These are phyloP conservation scores for Ettlia oleoabundans DNA, from an alignment of 139 green algal genomes.

Conservation along the genomic window DNA sequence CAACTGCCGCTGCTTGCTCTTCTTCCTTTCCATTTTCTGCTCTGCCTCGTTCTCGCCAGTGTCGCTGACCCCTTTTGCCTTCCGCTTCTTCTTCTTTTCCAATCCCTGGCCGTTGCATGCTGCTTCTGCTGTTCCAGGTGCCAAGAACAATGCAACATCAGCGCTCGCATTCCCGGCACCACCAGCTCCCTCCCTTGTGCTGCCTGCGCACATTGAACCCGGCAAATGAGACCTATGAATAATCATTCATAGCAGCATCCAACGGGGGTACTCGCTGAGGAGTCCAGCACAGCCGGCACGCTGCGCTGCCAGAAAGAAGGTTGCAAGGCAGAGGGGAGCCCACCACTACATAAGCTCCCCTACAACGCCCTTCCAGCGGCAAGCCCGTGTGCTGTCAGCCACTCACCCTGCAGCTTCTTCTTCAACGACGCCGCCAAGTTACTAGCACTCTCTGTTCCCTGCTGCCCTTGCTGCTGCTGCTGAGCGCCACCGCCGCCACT, in stretches of 20 bases:
- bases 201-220: conserved; percentile 26
- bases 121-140: conserved; percentile 6
- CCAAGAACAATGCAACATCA: conserved; percentile 11
- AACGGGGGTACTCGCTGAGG: background rate
- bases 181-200: background rate
- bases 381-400: background rate
- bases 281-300: background rate
- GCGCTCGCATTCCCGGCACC: too few species aligned
- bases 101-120: background rate
- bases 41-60: background rate
- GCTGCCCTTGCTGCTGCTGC: conserved; percentile 12
- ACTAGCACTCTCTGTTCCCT: conserved; percentile 13
- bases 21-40: conserved; percentile 36
- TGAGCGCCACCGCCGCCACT: conserved; percentile 6
- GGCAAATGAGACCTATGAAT: too few species aligned
- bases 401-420: conserved; percentile 52
- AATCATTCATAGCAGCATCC: background rate
- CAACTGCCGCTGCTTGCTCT: conserved; percentile 19
- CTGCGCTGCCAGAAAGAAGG: background rate
- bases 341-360: too few species aligned
- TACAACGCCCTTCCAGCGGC: too few species aligned
- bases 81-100: conserved; percentile 22
- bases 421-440: conserved; percentile 60
- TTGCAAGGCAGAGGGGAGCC: background rate
- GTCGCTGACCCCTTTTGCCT: background rate